A percentile compares a stretch with the other conserved stretches of the same genome.
These are phyloP conservation scores for Physcia stellaris DNA, from an alignment of 495 filamentous ascomycete species.

Conservation along the genomic window DNA sequence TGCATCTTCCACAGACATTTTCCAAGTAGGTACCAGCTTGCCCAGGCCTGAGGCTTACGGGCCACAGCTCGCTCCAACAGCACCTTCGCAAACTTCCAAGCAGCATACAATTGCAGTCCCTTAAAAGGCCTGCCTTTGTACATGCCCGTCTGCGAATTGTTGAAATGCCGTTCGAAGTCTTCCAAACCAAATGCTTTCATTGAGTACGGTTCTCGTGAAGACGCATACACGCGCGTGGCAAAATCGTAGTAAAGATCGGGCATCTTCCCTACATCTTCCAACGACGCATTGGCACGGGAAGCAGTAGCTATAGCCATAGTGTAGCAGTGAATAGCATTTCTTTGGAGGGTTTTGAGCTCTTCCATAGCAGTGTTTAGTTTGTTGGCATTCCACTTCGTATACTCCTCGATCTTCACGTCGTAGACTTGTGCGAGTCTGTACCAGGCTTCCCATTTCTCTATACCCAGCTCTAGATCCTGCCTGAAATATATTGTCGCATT, in stretches of 20 bases:
- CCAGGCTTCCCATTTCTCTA: constrained; percentile 90
- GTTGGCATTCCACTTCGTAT: constrained; percentile 87
- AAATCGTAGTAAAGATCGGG: constrained; percentile 84
- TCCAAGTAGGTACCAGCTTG: constrained; percentile 76
- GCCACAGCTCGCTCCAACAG: constrained; percentile 65
- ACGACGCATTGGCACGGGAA: constrained; percentile 45
- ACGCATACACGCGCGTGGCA: constrained; percentile 77
- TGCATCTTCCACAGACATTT: constrained; percentile 98
- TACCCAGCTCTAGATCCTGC: constrained; percentile 73
- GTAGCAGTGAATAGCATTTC: constrained; percentile 84
- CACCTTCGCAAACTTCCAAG: constrained; percentile 72
- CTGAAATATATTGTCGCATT: constrained; percentile 70
- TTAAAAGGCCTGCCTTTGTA: constrained; percentile 60
- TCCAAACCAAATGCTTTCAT: constrained; percentile 69
- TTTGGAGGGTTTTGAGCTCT: constrained; percentile 63
- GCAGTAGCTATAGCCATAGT: constrained; percentile 74
- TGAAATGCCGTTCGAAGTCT: constrained; percentile 64
- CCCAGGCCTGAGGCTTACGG: constrained; percentile 71
- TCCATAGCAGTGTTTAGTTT: constrained; percentile 76
- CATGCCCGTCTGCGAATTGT: constrained; percentile 49
- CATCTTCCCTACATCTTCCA: constrained; percentile 50
- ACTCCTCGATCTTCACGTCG: constrained; percentile 82
- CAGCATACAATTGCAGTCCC: constrained; percentile 58
- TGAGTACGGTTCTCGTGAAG: constrained; percentile 79
- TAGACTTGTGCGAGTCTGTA: constrained; percentile 86